phyloP scores from a whole-genome alignment of 2,329 filamentous ascomycete species.

The Orbilia ellipsospora region DNA sequence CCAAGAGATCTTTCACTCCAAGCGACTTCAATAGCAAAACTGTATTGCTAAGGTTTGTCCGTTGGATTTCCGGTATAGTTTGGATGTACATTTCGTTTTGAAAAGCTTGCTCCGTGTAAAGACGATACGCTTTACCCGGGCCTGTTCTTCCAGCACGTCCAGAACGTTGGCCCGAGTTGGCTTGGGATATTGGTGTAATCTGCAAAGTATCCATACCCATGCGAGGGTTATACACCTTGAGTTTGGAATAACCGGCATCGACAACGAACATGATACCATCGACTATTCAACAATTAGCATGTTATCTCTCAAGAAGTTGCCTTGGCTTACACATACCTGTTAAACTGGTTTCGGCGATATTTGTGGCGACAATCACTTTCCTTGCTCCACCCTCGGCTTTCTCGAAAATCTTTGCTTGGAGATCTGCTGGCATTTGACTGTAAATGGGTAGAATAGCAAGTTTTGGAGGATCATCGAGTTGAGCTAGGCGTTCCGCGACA shows the following conservation, averaged over 20 bases:
- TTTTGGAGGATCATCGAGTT: conserved; percentile 93
- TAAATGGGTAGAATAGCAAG: conserved; percentile 96
- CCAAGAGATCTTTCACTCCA: conserved; percentile 90
- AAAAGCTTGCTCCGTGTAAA: conserved; percentile 94
- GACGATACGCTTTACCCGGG: conserved; percentile 91
- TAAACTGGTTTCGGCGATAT: conserved; percentile 97
- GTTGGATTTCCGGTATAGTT: conserved; percentile 96
- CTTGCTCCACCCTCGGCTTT: conserved; percentile 87
- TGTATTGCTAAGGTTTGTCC: conserved; percentile 94
- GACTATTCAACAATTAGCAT: conserved; percentile 65
- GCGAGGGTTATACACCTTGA: conserved; percentile 97
- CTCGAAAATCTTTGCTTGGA: conserved; percentile 98
- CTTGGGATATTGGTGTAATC: conserved; percentile 96
- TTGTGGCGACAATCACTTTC: conserved; percentile 98
- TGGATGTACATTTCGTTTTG: conserved; percentile 96
- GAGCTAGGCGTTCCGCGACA: conserved; percentile 83
- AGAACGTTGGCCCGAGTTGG: conserved; percentile 91
- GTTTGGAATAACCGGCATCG: conserved; percentile 92
- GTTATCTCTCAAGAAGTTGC: neutral
- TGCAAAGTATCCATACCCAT: conserved; percentile 99
- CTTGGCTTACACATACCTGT: conserved; percentile 65
- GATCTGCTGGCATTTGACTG: conserved; percentile 98
- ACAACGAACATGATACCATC: conserved; percentile 99
- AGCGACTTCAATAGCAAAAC: conserved; percentile 93
- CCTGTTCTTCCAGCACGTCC: conserved; percentile 94